Conservation (phyloP, 768 basidiomycete genomes). For the Lactarius vividus region DNA sequence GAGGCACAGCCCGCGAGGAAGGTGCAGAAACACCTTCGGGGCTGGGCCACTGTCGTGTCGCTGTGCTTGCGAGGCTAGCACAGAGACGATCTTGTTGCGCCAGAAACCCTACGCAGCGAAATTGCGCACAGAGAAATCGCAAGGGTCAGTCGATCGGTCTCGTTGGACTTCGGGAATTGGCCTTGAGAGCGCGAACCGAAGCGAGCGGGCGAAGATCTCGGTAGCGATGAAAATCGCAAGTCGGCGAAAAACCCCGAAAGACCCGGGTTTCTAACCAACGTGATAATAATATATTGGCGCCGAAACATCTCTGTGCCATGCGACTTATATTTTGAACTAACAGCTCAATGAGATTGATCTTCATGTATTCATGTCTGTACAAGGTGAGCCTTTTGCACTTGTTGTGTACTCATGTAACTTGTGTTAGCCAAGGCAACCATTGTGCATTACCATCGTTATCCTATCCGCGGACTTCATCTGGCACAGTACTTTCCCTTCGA, state of each 20-base stretch:
- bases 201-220: background rate
- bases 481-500: too few species aligned
- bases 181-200: background rate
- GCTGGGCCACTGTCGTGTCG: background rate
- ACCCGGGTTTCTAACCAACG: background rate
- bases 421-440: too few species aligned
- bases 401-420: too few species aligned
- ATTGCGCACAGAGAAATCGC: too few species aligned
- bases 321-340: too few species aligned
- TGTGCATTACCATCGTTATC: too few species aligned
- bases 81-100: background rate
- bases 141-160: background rate
- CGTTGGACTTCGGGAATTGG: background rate
- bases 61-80: background rate
- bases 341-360: too few species aligned
- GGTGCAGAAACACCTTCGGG: conserved; percentile 10
- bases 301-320: too few species aligned
- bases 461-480: too few species aligned
- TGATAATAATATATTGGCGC: background rate
- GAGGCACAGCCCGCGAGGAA: conserved; percentile 6
- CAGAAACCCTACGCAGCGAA: background rate
- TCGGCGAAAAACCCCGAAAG: background rate
- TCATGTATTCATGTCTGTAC: too few species aligned
- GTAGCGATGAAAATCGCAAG: background rate
- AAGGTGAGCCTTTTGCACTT: too few species aligned